Conservation (phyloP, 805 yeast species). For the Blastobotrys terrestris region DNA sequence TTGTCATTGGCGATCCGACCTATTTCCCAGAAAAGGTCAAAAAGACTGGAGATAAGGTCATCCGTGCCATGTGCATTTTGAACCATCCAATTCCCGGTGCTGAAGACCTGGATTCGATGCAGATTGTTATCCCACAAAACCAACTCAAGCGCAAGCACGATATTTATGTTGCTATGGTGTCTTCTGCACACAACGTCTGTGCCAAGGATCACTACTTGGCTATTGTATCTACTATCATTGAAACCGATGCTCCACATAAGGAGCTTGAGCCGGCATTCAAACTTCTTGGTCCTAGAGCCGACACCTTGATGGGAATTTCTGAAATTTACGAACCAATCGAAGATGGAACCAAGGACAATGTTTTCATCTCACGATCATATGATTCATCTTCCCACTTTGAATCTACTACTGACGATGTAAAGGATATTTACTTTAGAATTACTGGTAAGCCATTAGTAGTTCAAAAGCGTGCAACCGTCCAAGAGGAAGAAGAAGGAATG, state of each 20-base stretch:
- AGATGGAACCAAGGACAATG: slow-evolving; percentile 74
- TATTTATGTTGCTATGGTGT: slow-evolving; percentile 86
- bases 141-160: slow-evolving; percentile 91
- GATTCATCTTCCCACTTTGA: slow-evolving; percentile 96
- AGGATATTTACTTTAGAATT: slow-evolving; percentile 85
- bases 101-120: slow-evolving; percentile 77
- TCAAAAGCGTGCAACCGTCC: slow-evolving; percentile 64
- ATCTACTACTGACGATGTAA: slow-evolving; percentile 92
- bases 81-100: slow-evolving; percentile 86
- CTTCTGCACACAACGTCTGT: slow-evolving; percentile 84
- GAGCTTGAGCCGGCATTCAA: slow-evolving; percentile 94
- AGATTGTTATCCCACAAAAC: slow-evolving; percentile 93
- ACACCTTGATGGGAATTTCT: slow-evolving; percentile 89
- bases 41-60: slow-evolving; percentile 66
- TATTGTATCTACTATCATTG: slow-evolving; percentile 88
- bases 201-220: slow-evolving; percentile 88
- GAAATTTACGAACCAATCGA: slow-evolving; percentile 81
- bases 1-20: slow-evolving; percentile 96
- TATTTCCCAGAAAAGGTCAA: slow-evolving; percentile 83
- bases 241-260: slow-evolving; percentile 85
- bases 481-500: slow-evolving; percentile 42
- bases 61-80: slow-evolving; percentile 81
- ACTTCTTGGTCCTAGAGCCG: slow-evolving; percentile 69
- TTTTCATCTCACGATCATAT: slow-evolving; percentile 81
- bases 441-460: slow-evolving; percentile 88